Percentiles rank a stretch among this genome's conserved stretches.
Conservation (phyloP, 805 yeast species). For the Metschnikowia continentalis region DNA sequence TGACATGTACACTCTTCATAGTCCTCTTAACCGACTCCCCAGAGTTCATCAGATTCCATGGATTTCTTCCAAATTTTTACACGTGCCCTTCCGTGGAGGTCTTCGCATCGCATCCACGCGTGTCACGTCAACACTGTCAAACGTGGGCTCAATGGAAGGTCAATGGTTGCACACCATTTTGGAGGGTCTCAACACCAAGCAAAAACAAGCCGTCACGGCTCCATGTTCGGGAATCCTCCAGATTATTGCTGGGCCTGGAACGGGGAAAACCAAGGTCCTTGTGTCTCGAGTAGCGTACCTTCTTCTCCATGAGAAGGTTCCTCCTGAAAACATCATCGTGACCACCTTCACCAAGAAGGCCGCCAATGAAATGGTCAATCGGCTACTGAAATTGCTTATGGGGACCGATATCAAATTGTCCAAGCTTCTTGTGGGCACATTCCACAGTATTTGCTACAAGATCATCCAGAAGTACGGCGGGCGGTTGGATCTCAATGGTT, state of each 20-base stretch:
- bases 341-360: conserved; percentile 95
- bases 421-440: conserved; percentile 74
- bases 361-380: conserved; percentile 73
- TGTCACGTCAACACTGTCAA: not conserved
- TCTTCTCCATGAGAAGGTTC: conserved; percentile 45
- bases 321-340: conserved; percentile 66
- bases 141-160: not conserved
- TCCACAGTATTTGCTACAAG: conserved; percentile 75
- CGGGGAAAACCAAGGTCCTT: conserved; percentile 79
- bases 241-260: conserved; percentile 59
- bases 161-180: not conserved
- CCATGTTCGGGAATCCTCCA: conserved; percentile 36
- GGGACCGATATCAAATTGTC: conserved; percentile 34
- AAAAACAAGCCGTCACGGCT: conserved; percentile 39
- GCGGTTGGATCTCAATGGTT: conserved; percentile 40
- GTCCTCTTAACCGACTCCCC: no score
- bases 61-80: no score
- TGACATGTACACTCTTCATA: no score
- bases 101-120: not conserved
- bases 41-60: no score
- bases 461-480: conserved; percentile 55
- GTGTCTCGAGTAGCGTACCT: conserved; percentile 75
- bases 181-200: conserved; percentile 34
- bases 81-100: not conserved
- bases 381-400: conserved; percentile 42